Conservation (phyloP, 129 eudicot species). For the sunflower (Helianthus annuus) region HanXRQr2.0-SUNRISE NC_035448.2:135321961-135322460, state of each 20-base stretch:
- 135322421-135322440: too few relatives aligned
- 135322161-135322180: neutral
- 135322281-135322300: slow-evolving; percentile 7
- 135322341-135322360: slow-evolving; percentile 1
- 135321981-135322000: too few relatives aligned
- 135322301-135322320: slow-evolving; percentile 5
- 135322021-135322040: too few relatives aligned
- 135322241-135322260: neutral
- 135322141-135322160: neutral
- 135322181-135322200: slow-evolving; percentile 1
- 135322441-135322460: too few relatives aligned
- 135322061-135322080: too few relatives aligned
- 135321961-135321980: too few relatives aligned
- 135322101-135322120: neutral
- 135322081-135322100: neutral
- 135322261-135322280: slow-evolving; percentile 32
- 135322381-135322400: neutral
- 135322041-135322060: too few relatives aligned
- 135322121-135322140: neutral
- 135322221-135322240: neutral
- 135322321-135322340: neutral
- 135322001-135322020: too few relatives aligned
- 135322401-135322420: too few relatives aligned
- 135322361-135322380: slow-evolving; percentile 1
- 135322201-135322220: slow-evolving; percentile 1